Conservation (phyloP, 768 basidiomycete genomes). For the Amanita thiersii region DNA sequence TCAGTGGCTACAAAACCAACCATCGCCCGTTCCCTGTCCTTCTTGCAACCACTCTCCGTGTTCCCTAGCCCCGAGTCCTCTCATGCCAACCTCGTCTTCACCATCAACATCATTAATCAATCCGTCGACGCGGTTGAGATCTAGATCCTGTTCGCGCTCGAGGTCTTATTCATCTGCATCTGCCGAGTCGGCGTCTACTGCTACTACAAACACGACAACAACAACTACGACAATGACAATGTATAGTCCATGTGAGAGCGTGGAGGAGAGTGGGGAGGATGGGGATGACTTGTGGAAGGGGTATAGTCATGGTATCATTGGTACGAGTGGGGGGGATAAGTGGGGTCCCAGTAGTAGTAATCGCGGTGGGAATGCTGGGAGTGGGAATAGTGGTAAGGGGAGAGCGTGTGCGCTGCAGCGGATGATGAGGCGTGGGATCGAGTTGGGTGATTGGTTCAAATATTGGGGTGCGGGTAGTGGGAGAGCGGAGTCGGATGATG, state of each 20-base stretch:
- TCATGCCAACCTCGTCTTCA: too few species aligned
- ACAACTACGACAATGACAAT: background rate
- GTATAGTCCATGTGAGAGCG: background rate
- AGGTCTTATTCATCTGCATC: background rate
- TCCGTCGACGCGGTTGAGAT: background rate
- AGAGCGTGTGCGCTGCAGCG: background rate
- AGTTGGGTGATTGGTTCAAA: background rate
- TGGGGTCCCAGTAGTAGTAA: too few species aligned
- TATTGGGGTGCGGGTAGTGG: background rate
- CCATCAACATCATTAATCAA: too few species aligned
- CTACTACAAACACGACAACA: background rate
- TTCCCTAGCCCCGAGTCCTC: too few species aligned
- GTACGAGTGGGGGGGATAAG: too few species aligned
- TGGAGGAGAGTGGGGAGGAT: conserved; percentile 1
- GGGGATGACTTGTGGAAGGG: background rate
- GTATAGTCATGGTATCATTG: too few species aligned
- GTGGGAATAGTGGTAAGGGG: background rate
- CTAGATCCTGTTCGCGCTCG: background rate
- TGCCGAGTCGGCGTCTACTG: background rate
- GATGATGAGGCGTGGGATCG: background rate
- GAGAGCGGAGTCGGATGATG: background rate
- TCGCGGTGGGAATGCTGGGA: too few species aligned
- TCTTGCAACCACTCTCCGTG: conserved; percentile 1
- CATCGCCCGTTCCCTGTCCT: background rate
- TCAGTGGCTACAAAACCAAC: background rate